Conservation (phyloP, 495 filamentous ascomycete genomes). For the Ascobolus immersus region DNA sequence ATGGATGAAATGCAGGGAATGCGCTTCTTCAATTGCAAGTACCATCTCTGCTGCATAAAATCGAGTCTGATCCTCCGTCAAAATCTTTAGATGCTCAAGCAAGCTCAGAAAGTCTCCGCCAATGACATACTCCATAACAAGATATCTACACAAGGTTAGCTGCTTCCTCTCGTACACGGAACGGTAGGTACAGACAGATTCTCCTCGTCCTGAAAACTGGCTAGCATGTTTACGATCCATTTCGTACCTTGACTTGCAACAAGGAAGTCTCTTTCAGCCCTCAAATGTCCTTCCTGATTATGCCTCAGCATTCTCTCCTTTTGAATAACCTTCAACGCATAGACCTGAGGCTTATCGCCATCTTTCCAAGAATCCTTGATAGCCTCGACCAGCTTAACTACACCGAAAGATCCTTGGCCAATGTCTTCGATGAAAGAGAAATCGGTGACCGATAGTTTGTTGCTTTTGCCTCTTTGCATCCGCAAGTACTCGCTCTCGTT, state of each 20-base stretch:
- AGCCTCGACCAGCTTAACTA: conserved; percentile 48
- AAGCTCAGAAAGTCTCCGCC: conserved; percentile 80
- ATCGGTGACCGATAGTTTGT: conserved; percentile 28
- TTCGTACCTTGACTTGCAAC: conserved; percentile 55
- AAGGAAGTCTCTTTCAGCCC: conserved; percentile 76
- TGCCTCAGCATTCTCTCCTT: conserved; percentile 76
- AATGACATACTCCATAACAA: conserved; percentile 95
- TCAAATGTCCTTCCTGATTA: conserved; percentile 73
- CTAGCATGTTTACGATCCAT: conserved; percentile 72
- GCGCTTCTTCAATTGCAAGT: conserved; percentile 75
- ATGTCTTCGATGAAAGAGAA: conserved; percentile 64
- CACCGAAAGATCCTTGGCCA: conserved; percentile 87
- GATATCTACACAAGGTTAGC: conserved; percentile 23
- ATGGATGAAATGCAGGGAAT: conserved; percentile 69
- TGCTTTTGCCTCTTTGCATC: conserved; percentile 35
- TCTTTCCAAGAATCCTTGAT: conserved; percentile 3
- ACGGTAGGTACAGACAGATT: conserved; percentile 24
- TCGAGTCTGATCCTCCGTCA: conserved; percentile 48
- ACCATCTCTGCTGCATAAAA: conserved; percentile 94
- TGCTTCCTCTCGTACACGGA: not conserved
- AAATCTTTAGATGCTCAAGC: conserved; percentile 52
- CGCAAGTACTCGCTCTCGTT: conserved; percentile 56
- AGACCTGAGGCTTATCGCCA: conserved; percentile 29
- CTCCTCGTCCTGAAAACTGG: conserved; percentile 63
- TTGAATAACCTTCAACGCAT: conserved; percentile 88